These are phyloP conservation scores for Francoa sonchifolia DNA, from an alignment of 441 rosid species.

Conservation along the genomic window DNA sequence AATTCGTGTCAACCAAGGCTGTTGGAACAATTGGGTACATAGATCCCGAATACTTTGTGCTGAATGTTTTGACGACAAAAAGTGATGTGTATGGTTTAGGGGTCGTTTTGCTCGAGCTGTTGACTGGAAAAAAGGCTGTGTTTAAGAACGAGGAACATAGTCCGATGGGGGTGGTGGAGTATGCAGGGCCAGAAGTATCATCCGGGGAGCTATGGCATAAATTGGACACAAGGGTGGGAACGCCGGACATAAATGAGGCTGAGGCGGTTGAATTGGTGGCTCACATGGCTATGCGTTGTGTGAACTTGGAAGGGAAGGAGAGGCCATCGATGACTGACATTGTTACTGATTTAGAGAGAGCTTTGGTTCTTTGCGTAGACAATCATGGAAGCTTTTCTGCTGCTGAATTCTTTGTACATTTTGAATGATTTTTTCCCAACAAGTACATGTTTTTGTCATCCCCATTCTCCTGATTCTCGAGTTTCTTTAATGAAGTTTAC, in stretches of 20 bases:
- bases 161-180: conserved; percentile 66
- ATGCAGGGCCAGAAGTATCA: conserved; percentile 38
- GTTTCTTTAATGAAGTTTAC: too few species aligned
- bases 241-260: conserved; percentile 35
- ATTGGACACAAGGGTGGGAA: conserved; percentile 51
- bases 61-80: conserved; percentile 57
- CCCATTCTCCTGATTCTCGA: too few species aligned
- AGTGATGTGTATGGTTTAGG: conserved; percentile 91
- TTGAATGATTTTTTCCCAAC: too few species aligned
- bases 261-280: conserved; percentile 79
- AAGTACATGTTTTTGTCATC: too few species aligned
- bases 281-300: conserved; percentile 67
- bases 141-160: conserved; percentile 30
- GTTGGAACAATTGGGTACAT: conserved; percentile 92
- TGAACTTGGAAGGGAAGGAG: conserved; percentile 64
- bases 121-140: conserved; percentile 75
- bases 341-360: conserved; percentile 69
- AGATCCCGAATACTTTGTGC: conserved; percentile 77
- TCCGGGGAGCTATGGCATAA: conserved; percentile 31
- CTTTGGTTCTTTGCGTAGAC: conserved; percentile 45
- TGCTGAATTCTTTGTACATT: too few species aligned
- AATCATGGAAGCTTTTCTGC: conserved; percentile 69
- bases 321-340: conserved; percentile 65
- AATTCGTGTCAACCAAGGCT: conserved; percentile 42
- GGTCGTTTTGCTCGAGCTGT: conserved; percentile 63